A percentile compares a stretch with the other conserved stretches of the same genome.
Evolutionary conservation across 163 green algal genomes (phyloP).

Genomic region (Chlorella variabilis): DNA sequence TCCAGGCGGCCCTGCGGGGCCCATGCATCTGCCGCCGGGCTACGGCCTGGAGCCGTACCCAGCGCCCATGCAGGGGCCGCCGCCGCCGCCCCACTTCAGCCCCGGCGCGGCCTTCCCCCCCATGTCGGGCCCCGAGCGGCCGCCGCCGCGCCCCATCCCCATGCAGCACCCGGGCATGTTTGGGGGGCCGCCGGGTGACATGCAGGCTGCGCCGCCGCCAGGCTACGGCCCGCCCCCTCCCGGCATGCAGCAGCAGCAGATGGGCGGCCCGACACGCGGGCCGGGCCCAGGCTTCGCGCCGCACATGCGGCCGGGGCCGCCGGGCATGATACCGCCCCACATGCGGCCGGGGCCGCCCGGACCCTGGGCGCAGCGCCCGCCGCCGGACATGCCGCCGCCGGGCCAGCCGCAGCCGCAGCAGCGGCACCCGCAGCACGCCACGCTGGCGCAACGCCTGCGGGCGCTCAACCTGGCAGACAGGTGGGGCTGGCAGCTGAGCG

Average conservation of each 20-base stretch:
- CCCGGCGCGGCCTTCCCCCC: constrained; percentile 20
- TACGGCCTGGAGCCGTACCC: not conserved
- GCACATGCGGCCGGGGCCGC: constrained; percentile 16
- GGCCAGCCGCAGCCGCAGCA: constrained; percentile 18
- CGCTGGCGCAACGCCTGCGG: constrained; percentile 42
- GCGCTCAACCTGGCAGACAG: constrained; percentile 46
- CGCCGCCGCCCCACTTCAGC: constrained; percentile 28
- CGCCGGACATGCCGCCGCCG: not conserved
- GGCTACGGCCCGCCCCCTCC: not conserved
- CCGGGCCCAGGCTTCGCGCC: not conserved
- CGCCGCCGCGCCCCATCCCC: constrained; percentile 20
- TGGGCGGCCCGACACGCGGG: not conserved
- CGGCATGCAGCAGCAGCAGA: not conserved
- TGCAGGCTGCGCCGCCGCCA: not conserved
- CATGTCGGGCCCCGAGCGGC: not conserved
- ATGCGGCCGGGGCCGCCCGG: constrained; percentile 24
- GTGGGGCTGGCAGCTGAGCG: not conserved
- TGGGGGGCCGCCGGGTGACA: too few relatives aligned
- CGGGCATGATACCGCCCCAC: not conserved
- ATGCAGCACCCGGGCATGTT: constrained; percentile 38
- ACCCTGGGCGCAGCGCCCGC: constrained; percentile 1
- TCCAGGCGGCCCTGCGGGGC: not conserved
- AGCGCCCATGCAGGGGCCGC: not conserved
- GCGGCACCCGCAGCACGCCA: constrained; percentile 21
- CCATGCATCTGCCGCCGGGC: not conserved